phyloP scores from a whole-genome alignment of 768 basidiomycete species.

The Mycena metata region DNA sequence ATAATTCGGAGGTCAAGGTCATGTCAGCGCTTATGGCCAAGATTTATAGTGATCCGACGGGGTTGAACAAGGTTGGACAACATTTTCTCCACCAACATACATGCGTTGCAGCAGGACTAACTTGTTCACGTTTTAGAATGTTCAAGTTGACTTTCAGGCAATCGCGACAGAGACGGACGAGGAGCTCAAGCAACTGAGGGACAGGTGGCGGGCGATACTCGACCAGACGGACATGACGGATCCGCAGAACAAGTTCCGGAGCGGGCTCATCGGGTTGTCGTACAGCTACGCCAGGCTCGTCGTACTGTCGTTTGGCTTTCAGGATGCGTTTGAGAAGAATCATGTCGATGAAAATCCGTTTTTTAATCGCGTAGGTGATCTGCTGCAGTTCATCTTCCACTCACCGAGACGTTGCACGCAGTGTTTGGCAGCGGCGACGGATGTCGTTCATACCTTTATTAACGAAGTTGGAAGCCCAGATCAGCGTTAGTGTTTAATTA shows the following conservation, averaged over 20 bases:
- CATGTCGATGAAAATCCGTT: constrained; percentile 75
- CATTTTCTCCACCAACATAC: no score
- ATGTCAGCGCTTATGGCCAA: constrained; percentile 70
- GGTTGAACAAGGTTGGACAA: constrained; percentile 86
- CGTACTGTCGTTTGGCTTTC: constrained; percentile 81
- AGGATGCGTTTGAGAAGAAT: constrained; percentile 77
- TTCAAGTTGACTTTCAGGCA: constrained; percentile 73
- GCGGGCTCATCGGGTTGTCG: constrained; percentile 69
- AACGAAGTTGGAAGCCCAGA: constrained; percentile 68
- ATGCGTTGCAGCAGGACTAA: no score
- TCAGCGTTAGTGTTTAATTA: constrained; percentile 57
- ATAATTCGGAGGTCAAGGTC: constrained; percentile 80
- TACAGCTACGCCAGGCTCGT: constrained; percentile 80
- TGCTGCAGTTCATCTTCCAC: neutral
- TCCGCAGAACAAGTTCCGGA: constrained; percentile 70
- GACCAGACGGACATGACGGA: constrained; percentile 67
- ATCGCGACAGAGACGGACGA: constrained; percentile 80
- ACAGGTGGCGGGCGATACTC: constrained; percentile 69
- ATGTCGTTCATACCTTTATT: constrained; percentile 74
- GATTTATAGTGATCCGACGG: constrained; percentile 83
- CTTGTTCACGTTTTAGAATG: constrained; percentile 53
- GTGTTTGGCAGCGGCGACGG: constrained; percentile 78
- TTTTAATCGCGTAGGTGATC: constrained; percentile 67
- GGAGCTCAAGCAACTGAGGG: constrained; percentile 66
- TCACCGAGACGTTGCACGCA: constrained; percentile 42